Conservation (phyloP, 805 yeast species). For the Barnettozyma californica region DNA sequence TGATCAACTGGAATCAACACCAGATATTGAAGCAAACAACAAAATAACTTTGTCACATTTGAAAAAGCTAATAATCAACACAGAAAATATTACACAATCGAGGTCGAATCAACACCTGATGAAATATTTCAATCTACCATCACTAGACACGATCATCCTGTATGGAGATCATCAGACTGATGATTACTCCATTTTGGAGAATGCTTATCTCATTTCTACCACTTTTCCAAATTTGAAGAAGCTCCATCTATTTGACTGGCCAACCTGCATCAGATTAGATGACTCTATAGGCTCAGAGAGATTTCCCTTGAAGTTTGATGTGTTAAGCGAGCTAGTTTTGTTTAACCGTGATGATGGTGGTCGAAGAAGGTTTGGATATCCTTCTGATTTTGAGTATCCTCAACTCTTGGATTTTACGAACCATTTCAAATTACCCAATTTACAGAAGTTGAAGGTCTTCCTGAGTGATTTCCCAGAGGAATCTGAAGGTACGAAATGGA, state of each 20-base stretch:
- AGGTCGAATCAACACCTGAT: background rate
- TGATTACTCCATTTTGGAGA: background rate
- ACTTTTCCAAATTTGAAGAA: background rate
- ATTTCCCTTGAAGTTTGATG: background rate
- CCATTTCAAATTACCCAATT: background rate
- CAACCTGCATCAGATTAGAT: background rate
- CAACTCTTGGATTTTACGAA: background rate
- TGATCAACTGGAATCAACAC: background rate
- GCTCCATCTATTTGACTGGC: constrained; percentile 3
- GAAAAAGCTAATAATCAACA: background rate
- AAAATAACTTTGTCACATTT: background rate
- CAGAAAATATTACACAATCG: background rate
- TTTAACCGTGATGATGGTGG: constrained; percentile 4
- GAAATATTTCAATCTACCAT: background rate
- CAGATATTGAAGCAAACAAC: background rate
- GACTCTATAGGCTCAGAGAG: background rate
- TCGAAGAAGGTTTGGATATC: background rate
- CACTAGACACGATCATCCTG: background rate
- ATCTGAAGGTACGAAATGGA: background rate
- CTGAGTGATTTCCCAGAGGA: background rate
- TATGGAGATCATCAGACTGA: background rate
- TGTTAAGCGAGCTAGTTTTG: background rate
- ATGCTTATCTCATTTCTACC: background rate
- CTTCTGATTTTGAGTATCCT: background rate
- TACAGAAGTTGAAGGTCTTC: background rate